These are phyloP conservation scores for Ophiostoma sp. DNA, from an alignment of 2,329 filamentous ascomycete species.

Conservation along the genomic window DNA sequence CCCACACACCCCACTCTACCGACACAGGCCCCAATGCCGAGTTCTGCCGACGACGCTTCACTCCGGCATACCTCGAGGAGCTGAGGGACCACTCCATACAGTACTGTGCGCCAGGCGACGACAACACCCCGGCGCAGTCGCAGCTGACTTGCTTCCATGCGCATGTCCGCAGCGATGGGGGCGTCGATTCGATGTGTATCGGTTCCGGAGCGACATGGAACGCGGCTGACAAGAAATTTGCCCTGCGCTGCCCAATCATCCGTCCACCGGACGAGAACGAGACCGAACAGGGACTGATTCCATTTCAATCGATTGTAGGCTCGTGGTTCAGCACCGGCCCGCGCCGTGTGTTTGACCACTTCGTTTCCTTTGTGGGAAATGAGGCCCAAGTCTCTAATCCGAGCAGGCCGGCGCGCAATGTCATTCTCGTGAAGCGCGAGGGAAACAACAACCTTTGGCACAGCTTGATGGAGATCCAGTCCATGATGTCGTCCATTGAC, in stretches of 20 bases:
- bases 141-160: constrained; percentile 26
- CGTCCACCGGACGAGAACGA: constrained; percentile 18
- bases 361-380: constrained; percentile 3
- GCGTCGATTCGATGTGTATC: constrained; percentile 25
- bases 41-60: constrained; percentile 20
- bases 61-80: constrained; percentile 21
- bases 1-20: background rate
- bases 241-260: constrained; percentile 19
- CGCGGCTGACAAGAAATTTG: background rate
- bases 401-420: background rate
- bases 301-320: constrained; percentile 12
- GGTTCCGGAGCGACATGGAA: constrained; percentile 15
- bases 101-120: constrained; percentile 20
- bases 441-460: constrained; percentile 25
- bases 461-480: constrained; percentile 27
- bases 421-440: constrained; percentile 26
- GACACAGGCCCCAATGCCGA: background rate
- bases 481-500: constrained; percentile 24
- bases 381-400: background rate
- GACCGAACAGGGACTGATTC: constrained; percentile 17
- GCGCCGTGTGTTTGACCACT: constrained; percentile 15
- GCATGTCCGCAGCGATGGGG: constrained; percentile 19
- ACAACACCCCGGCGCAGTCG: background rate
- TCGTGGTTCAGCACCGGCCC: constrained; percentile 26
- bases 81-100: constrained; percentile 24